phyloP scores from a whole-genome alignment of 2,329 filamentous ascomycete genomes.

The Ophiosphaerella herpotricha region DNA sequence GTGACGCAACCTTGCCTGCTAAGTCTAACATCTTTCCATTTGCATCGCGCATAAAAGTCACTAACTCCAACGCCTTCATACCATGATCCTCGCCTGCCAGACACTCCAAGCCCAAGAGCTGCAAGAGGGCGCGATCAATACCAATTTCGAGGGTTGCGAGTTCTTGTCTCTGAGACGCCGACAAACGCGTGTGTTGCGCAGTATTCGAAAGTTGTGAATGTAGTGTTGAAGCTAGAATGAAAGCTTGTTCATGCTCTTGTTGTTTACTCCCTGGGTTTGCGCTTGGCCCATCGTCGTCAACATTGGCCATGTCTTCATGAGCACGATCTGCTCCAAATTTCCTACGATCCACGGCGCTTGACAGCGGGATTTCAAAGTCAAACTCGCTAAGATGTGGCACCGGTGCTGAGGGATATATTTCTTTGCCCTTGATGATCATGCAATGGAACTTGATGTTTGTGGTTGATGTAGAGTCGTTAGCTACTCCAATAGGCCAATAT shows the following conservation, averaged over 20 bases:
- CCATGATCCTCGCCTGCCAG: constrained; percentile 89
- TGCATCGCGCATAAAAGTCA: constrained; percentile 80
- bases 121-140: constrained; percentile 86
- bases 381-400: constrained; percentile 90
- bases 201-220: constrained; percentile 77
- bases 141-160: constrained; percentile 77
- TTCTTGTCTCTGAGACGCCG: constrained; percentile 66
- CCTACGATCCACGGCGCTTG: constrained; percentile 53
- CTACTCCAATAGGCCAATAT: constrained; percentile 95
- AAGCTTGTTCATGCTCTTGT: constrained; percentile 76
- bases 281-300: constrained; percentile 35
- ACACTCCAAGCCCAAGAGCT: constrained; percentile 88
- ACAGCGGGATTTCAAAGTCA: constrained; percentile 83
- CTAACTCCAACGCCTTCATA: constrained; percentile 93
- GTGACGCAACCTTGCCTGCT: constrained; percentile 83
- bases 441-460: constrained; percentile 93
- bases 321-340: constrained; percentile 31
- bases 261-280: constrained; percentile 51
- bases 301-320: constrained; percentile 40
- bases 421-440: constrained; percentile 96
- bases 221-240: constrained; percentile 74
- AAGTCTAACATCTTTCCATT: constrained; percentile 90
- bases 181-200: constrained; percentile 68
- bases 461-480: constrained; percentile 66
- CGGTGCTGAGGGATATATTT: constrained; percentile 84